Conservation (phyloP, 164 flowering plant species). For the Platanus orientalis region DNA sequence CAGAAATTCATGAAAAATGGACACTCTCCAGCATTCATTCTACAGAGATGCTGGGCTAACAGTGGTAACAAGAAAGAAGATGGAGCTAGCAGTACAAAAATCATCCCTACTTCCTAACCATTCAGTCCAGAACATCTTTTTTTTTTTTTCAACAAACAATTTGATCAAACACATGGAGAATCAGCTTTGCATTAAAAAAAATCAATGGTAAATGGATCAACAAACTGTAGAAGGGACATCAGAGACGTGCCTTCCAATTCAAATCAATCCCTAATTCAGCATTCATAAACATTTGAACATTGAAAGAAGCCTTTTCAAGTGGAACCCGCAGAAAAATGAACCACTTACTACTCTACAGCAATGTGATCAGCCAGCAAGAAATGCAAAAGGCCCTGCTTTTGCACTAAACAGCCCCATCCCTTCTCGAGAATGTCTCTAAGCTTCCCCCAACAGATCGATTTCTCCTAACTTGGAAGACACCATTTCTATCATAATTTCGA, state of each 20-base stretch:
- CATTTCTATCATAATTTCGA: conserved; percentile 13
- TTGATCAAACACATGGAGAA: conserved; percentile 15
- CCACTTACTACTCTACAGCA: conserved; percentile 16
- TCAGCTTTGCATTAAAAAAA: conserved; percentile 11
- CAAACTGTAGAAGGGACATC: conserved; percentile 21
- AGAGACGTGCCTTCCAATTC: conserved; percentile 19
- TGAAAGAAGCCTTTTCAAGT: not conserved
- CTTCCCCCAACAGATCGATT: conserved; percentile 27
- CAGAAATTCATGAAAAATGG: not conserved
- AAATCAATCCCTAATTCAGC: conserved; percentile 9
- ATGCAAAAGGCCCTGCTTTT: conserved; percentile 7
- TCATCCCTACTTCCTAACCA: not conserved
- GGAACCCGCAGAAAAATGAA: conserved; percentile 18
- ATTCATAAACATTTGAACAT: conserved; percentile 15
- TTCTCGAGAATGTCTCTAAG: conserved; percentile 13
- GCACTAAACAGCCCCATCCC: conserved; percentile 3
- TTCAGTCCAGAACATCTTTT: conserved; percentile 1
- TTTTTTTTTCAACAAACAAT: conserved; percentile 5
- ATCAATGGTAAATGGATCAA: conserved; percentile 7
- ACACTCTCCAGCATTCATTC: not conserved
- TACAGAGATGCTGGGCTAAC: not conserved
- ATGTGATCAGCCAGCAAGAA: conserved; percentile 15
- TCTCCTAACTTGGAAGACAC: conserved; percentile 15
- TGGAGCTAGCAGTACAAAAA: not conserved
- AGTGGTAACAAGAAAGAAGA: not conserved